phyloP scores from a whole-genome alignment of 805 yeast genomes.

The Nakazawaea holstii region DNA sequence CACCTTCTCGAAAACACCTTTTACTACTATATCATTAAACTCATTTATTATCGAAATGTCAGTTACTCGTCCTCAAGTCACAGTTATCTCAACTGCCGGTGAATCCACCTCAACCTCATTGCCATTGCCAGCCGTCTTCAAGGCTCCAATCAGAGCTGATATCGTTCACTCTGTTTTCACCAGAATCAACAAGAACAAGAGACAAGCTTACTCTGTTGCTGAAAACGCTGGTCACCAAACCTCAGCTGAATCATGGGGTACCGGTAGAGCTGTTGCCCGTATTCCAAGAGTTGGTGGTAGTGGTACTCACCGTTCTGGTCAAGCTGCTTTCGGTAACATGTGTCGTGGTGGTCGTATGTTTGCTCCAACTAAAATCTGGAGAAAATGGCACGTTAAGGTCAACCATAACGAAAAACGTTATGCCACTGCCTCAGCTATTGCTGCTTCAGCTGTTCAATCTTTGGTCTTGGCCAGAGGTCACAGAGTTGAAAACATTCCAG shows the following conservation, averaged over 20 bases:
- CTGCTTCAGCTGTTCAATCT: slow-evolving; percentile 98
- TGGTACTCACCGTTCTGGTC: slow-evolving; percentile 99
- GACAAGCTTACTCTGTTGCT: slow-evolving; percentile 99
- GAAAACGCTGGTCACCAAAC: slow-evolving; percentile 99
- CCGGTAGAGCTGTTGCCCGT: slow-evolving; percentile 99
- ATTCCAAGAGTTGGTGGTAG: slow-evolving; percentile 99
- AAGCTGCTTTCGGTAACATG: slow-evolving; percentile 99
- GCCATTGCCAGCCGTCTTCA: slow-evolving; percentile 97
- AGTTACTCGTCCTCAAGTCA: slow-evolving; percentile 90
- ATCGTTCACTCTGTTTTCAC: slow-evolving; percentile 98
- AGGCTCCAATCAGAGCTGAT: slow-evolving; percentile 99
- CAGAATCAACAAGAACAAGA: slow-evolving; percentile 99
- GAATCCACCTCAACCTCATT: slow-evolving; percentile 78
- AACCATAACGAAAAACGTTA: slow-evolving; percentile 99
- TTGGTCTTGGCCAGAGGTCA: slow-evolving; percentile 99
- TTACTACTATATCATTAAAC: slow-evolving; percentile 7
- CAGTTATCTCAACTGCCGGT: slow-evolving; percentile 88
- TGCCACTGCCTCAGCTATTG: slow-evolving; percentile 99
- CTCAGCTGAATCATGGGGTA: slow-evolving; percentile 99
- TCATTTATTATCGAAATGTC: slow-evolving; percentile 32
- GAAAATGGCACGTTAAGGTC: slow-evolving; percentile 99
- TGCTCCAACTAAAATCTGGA: slow-evolving; percentile 99
- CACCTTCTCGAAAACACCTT: not conserved
- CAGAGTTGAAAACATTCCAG: slow-evolving; percentile 97
- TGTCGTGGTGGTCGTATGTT: slow-evolving; percentile 99